Evolutionary conservation across 805 yeast genomes (phyloP), one percentile per base, ranked within the genome.

Genomic region (Barnettozyma siamensis): DNA sequence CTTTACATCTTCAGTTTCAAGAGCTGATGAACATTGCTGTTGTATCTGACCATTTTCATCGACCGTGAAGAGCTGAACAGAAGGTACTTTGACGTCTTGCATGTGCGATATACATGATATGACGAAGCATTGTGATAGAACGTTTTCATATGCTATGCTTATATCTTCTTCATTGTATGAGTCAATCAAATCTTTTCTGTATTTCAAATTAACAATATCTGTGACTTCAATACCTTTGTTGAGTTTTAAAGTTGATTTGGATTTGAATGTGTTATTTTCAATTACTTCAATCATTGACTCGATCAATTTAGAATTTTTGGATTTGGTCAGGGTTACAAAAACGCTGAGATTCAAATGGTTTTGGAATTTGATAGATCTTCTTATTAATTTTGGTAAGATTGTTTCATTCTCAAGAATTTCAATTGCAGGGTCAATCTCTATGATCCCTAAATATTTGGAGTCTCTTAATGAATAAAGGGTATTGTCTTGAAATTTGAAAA

Each of bases 81-180:
- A 62, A 7, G 62, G 48, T 6, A 49, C 38, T 5, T 36, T 37
- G 2, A 57, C 58, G 16, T 60, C 63, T 37, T 64, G 65, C 7
- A 59, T 50, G 37, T 64, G 64, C 38, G 56, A 57, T 26, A 56
- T 47, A 37, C 67, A 58, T 7, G 69, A 57, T 1, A 64, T 60
- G 4, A 63, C 44, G 47, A 65, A 63, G 42, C 70, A 65, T 40
- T 60, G 64, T 7, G 57, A 51, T n/a, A 65, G 49, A 4, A 63
- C 52, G 24, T 60, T 49, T 33, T 59, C 57, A 46, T 64, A 62
- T 0, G 66, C 69, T 38, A 54, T 49, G 12, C 52, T 38, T 6
- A 58, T 50, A 24, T 43, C 46, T 26, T 47, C 50, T 28, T 57
- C 59, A 31, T 53, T 53, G 29, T 50, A 49, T 4, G 52, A 44